These are phyloP conservation scores for Strobilomyces echinocephalus DNA, from an alignment of 768 basidiomycete genomes.

Conservation along the genomic window DNA sequence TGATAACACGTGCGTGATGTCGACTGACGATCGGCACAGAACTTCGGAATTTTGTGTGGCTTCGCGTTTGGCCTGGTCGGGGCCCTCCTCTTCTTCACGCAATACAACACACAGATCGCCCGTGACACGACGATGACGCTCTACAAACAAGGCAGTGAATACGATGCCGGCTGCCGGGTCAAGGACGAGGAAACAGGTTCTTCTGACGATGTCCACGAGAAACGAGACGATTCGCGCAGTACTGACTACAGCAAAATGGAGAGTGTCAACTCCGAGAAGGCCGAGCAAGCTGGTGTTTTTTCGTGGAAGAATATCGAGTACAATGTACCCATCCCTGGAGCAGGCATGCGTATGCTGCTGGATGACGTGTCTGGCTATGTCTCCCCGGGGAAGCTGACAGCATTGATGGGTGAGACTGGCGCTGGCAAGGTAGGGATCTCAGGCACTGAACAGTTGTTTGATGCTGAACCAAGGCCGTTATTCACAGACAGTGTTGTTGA, in stretches of 20 bases:
- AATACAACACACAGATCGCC: slow-evolving; percentile 27
- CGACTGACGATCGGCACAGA: slow-evolving; percentile 16
- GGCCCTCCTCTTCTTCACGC: slow-evolving; percentile 33
- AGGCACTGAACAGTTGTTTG: neutral
- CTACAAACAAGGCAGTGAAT: slow-evolving; percentile 14
- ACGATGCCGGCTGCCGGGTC: neutral
- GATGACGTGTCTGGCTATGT: slow-evolving; percentile 47
- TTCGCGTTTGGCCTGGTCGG: slow-evolving; percentile 39
- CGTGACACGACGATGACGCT: slow-evolving; percentile 30
- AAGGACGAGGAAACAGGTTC: slow-evolving; percentile 18
- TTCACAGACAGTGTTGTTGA: slow-evolving; percentile 51
- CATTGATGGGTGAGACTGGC: slow-evolving; percentile 45
- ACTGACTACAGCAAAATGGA: neutral
- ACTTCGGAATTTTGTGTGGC: slow-evolving; percentile 41
- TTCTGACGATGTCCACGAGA: neutral
- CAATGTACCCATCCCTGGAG: slow-evolving; percentile 32
- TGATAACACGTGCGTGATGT: neutral
- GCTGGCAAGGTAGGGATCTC: slow-evolving; percentile 23
- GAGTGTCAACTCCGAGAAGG: slow-evolving; percentile 12
- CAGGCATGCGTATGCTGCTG: slow-evolving; percentile 26
- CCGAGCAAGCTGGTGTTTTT: slow-evolving; percentile 49
- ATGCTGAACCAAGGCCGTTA: neutral
- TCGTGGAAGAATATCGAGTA: slow-evolving; percentile 75
- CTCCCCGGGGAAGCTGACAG: slow-evolving; percentile 46
- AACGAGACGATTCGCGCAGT: too few relatives aligned